Evolutionary conservation across 305 asterid genomes (phyloP).

Genomic region (Rubia tinctorum): DNA sequence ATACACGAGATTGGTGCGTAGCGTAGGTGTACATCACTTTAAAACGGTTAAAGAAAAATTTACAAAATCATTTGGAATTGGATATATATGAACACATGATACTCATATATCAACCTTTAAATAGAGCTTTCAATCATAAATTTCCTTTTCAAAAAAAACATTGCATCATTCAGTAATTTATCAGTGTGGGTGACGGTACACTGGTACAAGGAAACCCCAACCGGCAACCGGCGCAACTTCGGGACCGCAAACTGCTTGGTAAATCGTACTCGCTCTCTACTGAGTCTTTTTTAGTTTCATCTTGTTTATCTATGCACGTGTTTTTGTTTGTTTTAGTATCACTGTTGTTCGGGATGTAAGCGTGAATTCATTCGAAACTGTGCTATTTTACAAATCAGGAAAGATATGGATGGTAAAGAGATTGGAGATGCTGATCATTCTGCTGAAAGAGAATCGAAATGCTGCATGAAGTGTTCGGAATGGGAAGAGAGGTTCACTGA

Average conservation of each 20-base stretch:
- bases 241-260: not conserved
- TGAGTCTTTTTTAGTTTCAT: not conserved
- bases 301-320: not conserved
- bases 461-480: conserved; percentile 31
- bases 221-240: no score
- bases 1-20: no score
- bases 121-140: no score
- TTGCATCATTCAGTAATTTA: no score
- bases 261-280: not conserved
- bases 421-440: conserved; percentile 3
- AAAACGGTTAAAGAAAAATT: no score
- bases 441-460: conserved; percentile 18
- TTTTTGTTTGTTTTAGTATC: not conserved
- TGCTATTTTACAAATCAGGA: conserved; percentile 1
- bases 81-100: no score
- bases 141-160: no score
- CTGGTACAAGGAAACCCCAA: not conserved
- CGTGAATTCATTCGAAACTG: not conserved
- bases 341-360: not conserved
- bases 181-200: no score
- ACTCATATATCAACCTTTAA: no score
- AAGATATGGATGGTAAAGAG: conserved; percentile 15
- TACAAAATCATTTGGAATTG: no score
- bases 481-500: conserved; percentile 25
- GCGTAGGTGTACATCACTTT: no score